These are phyloP conservation scores for Yamadazyma sp. DNA, from an alignment of 1,139 yeast species.

Conservation along the genomic window DNA sequence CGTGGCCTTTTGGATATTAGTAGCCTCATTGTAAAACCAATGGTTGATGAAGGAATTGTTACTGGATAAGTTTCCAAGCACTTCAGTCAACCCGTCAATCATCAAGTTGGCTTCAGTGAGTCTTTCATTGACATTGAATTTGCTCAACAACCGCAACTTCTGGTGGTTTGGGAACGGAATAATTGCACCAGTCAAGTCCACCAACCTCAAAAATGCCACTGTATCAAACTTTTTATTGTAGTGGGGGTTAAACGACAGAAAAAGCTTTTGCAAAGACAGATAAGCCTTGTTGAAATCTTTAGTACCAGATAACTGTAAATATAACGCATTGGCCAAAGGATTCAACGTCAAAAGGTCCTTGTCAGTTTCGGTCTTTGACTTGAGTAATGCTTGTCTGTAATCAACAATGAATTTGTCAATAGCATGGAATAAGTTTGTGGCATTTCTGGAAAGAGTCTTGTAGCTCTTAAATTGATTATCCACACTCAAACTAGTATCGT, in stretches of 20 bases:
- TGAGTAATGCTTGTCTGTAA: conserved; percentile 31
- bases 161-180: conserved; percentile 57
- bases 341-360: conserved; percentile 50
- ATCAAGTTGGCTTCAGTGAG: conserved; percentile 29
- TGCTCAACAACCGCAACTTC: conserved; percentile 42
- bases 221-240: conserved; percentile 23
- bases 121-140: conserved; percentile 35
- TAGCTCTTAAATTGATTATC: conserved; percentile 22
- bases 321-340: conserved; percentile 63
- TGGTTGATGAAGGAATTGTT: conserved; percentile 40
- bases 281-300: conserved; percentile 46
- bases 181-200: conserved; percentile 58
- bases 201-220: conserved; percentile 34
- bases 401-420: conserved; percentile 45
- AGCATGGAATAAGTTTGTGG: conserved; percentile 32
- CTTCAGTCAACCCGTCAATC: conserved; percentile 33
- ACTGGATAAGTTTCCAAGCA: conserved; percentile 31
- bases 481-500: conserved; percentile 27
- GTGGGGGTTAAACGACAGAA: conserved; percentile 24
- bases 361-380: conserved; percentile 12
- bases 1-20: conserved; percentile 54
- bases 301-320: conserved; percentile 50
- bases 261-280: conserved; percentile 34
- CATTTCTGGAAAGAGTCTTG: conserved; percentile 23
- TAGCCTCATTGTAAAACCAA: conserved; percentile 50